Conservation (phyloP, 345 rosid genomes). For the Camelina laxa region DNA sequence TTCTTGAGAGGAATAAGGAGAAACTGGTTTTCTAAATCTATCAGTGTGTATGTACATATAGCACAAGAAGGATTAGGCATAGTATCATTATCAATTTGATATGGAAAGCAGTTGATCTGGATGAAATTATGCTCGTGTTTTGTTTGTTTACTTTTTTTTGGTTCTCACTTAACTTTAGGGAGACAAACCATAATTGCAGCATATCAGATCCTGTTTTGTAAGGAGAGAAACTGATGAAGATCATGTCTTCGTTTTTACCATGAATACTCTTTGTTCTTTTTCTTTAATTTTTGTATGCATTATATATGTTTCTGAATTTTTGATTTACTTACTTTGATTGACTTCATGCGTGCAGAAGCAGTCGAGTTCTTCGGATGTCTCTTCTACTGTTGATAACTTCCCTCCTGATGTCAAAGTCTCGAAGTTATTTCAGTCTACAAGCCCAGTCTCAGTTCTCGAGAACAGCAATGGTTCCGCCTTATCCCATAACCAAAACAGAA, state of each 20-base stretch:
- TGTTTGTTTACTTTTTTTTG: conserved; percentile 8
- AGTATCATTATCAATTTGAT: not conserved
- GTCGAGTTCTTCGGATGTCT: conserved; percentile 47
- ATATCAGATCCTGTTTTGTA: not conserved
- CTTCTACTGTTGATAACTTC: conserved; percentile 46
- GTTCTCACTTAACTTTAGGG: not conserved
- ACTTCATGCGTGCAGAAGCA: conserved; percentile 49
- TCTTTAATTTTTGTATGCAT: conserved; percentile 5
- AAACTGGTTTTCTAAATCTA: not conserved
- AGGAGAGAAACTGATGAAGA: not conserved
- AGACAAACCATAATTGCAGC: not conserved
- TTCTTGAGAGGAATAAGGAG: not conserved
- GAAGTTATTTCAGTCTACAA: conserved; percentile 54
- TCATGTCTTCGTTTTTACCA: not conserved
- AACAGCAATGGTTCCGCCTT: conserved; percentile 63
- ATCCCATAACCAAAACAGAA: conserved; percentile 46
- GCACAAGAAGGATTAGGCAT: conserved; percentile 2
- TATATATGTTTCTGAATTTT: conserved; percentile 23
- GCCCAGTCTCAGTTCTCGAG: conserved; percentile 82
- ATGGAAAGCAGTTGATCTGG: not conserved
- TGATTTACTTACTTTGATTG: conserved; percentile 6
- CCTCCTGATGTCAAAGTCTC: conserved; percentile 52
- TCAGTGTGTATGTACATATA: not conserved
- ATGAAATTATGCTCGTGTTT: conserved; percentile 5
- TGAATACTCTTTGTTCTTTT: conserved; percentile 6